These are phyloP conservation scores for Scutellaria galericulata DNA, from an alignment of 257 asterid genomes.

Conservation along the genomic window DNA sequence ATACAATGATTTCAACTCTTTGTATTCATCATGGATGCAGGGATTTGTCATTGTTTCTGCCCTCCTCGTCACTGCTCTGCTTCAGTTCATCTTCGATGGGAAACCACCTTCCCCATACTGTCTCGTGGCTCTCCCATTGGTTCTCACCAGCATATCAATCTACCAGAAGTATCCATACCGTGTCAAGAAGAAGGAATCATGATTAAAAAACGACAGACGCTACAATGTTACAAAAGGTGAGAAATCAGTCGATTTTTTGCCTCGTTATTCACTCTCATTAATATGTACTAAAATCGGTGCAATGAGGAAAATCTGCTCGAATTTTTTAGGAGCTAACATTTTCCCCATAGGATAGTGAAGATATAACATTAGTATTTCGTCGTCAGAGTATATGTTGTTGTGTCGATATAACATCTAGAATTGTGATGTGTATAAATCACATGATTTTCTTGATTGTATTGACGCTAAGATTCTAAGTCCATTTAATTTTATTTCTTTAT, in stretches of 20 bases:
- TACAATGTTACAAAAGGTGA: slow-evolving; percentile 24
- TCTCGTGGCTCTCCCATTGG: slow-evolving; percentile 87
- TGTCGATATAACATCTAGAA: background rate
- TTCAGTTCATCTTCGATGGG: slow-evolving; percentile 83
- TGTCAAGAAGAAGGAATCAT: slow-evolving; percentile 63
- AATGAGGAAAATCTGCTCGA: slow-evolving; percentile 12
- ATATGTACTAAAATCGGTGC: slow-evolving; percentile 21
- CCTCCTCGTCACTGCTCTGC: slow-evolving; percentile 85
- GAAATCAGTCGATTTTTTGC: slow-evolving; percentile 9
- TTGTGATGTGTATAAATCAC: slow-evolving; percentile 8
- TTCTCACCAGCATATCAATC: slow-evolving; percentile 70
- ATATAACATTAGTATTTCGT: background rate
- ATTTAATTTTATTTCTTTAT: background rate
- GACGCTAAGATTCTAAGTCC: too few species aligned
- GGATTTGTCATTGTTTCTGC: slow-evolving; percentile 97
- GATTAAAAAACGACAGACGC: slow-evolving; percentile 28
- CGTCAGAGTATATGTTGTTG: background rate
- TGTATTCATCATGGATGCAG: slow-evolving; percentile 45
- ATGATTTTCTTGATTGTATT: too few species aligned
- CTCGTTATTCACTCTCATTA: slow-evolving; percentile 34
- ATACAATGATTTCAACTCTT: background rate
- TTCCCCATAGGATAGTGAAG: slow-evolving; percentile 18
- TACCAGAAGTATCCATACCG: slow-evolving; percentile 91
- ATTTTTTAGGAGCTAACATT: slow-evolving; percentile 26
- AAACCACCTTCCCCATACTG: slow-evolving; percentile 84